These are phyloP conservation scores for Boletus rex-veris DNA, from an alignment of 768 basidiomycete species.

Conservation along the genomic window DNA sequence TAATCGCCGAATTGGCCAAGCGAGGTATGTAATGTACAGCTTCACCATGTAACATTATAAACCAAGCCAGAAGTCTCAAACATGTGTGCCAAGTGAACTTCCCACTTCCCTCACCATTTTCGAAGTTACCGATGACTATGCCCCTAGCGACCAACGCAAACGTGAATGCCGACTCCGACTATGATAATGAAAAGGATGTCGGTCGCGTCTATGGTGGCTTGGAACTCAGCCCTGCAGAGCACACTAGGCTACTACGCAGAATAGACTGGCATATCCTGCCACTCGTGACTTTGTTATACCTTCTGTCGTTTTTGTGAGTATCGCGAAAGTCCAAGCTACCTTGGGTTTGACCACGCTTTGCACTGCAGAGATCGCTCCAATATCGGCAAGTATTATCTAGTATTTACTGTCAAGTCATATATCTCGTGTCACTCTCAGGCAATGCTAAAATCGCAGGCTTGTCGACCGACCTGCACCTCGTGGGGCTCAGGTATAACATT, in stretches of 20 bases:
- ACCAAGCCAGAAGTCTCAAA: too few relatives aligned
- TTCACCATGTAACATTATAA: too few relatives aligned
- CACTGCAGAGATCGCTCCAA: slow-evolving; percentile 41
- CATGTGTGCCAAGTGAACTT: too few relatives aligned
- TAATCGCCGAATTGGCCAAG: too few relatives aligned
- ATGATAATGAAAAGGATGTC: too few relatives aligned
- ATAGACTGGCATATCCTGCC: slow-evolving; percentile 44
- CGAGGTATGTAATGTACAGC: too few relatives aligned
- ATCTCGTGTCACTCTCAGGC: slow-evolving; percentile 23
- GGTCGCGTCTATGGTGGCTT: not conserved
- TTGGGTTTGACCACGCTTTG: not conserved
- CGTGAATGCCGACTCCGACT: too few relatives aligned
- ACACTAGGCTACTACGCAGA: slow-evolving; percentile 35
- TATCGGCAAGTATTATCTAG: slow-evolving; percentile 32
- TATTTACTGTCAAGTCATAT: not conserved
- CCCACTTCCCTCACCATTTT: too few relatives aligned
- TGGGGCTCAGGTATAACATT: slow-evolving; percentile 34
- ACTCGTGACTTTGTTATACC: slow-evolving; percentile 41
- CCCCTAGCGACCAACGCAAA: too few relatives aligned
- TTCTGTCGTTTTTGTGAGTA: slow-evolving; percentile 45
- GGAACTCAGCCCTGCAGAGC: slow-evolving; percentile 17
- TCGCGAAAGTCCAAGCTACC: not conserved
- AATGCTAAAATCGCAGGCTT: slow-evolving; percentile 46
- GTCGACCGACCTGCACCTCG: slow-evolving; percentile 35
- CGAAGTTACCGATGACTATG: too few relatives aligned